Conservation (phyloP, 2,329 filamentous ascomycete species). For the Tolypocladium amazonense region DNA sequence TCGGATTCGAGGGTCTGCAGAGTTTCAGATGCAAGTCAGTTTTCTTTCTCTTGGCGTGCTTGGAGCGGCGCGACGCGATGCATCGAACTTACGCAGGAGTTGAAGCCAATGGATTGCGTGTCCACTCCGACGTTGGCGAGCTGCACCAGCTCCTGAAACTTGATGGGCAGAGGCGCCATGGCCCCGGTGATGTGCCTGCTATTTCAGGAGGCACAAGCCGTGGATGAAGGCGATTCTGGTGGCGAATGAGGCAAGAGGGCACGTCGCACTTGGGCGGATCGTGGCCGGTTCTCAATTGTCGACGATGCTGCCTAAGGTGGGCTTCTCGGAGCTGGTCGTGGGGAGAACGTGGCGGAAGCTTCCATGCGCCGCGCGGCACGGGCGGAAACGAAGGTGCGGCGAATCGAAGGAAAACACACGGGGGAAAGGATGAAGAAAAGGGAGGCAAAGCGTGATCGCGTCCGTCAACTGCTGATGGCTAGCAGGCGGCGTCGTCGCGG, state of each 20-base stretch:
- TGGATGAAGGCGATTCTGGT: background rate
- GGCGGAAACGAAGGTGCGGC: slow-evolving; percentile 7
- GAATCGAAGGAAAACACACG: slow-evolving; percentile 9
- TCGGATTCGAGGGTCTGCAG: slow-evolving; percentile 92
- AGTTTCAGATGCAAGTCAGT: background rate
- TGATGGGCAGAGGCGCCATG: slow-evolving; percentile 73
- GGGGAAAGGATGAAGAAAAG: slow-evolving; percentile 5
- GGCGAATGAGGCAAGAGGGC: slow-evolving; percentile 9
- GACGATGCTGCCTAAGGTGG: slow-evolving; percentile 4
- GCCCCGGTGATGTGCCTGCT: slow-evolving; percentile 17
- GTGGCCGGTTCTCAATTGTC: slow-evolving; percentile 5
- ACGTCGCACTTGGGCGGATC: slow-evolving; percentile 11
- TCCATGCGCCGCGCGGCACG: slow-evolving; percentile 26
- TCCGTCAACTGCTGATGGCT: slow-evolving; percentile 14
- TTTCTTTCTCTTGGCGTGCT: background rate
- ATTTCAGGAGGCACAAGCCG: slow-evolving; percentile 13
- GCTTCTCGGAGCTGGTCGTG: slow-evolving; percentile 11
- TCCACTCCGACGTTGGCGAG: slow-evolving; percentile 38
- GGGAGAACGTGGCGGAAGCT: slow-evolving; percentile 19
- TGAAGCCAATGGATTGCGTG: slow-evolving; percentile 57
- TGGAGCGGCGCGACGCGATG: background rate
- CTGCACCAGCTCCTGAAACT: slow-evolving; percentile 85
- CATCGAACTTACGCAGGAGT: slow-evolving; percentile 57
- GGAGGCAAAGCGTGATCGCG: slow-evolving; percentile 5
- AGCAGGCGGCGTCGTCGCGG: slow-evolving; percentile 14